These are phyloP conservation scores for Leccinum colubrinum DNA, from an alignment of 1,284 basidiomycete species.

Conservation along the genomic window DNA sequence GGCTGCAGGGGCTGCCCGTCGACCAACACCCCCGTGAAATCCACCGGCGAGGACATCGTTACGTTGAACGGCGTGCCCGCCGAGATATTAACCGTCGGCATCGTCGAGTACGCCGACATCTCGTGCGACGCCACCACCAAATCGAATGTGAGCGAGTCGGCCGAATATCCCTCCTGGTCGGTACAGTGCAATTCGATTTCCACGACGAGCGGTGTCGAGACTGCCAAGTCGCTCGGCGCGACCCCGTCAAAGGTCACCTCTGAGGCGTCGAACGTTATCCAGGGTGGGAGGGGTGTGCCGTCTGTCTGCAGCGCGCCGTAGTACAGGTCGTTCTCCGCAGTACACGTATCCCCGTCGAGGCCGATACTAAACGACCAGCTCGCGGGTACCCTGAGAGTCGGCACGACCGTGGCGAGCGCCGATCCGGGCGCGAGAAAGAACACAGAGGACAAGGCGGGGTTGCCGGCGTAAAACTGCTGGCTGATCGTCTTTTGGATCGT, in stretches of 20 bases:
- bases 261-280: constrained; percentile 70
- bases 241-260: constrained; percentile 80
- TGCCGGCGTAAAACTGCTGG: constrained; percentile 58
- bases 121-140: constrained; percentile 65
- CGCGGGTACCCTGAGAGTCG: constrained; percentile 74
- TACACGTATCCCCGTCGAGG: constrained; percentile 69
- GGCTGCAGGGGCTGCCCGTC: constrained; percentile 56
- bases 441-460: constrained; percentile 66
- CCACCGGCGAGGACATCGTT: constrained; percentile 54
- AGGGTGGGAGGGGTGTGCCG: constrained; percentile 69
- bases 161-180: constrained; percentile 64
- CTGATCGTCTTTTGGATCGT: constrained; percentile 53
- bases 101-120: constrained; percentile 43
- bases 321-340: constrained; percentile 48
- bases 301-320: constrained; percentile 68
- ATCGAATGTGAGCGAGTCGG: constrained; percentile 49
- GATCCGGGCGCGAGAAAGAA: constrained; percentile 57
- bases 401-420: constrained; percentile 50
- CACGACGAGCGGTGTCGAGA: constrained; percentile 41
- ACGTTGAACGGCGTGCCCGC: constrained; percentile 53
- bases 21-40: constrained; percentile 59
- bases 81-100: constrained; percentile 69
- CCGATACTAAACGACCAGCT: constrained; percentile 93
- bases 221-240: constrained; percentile 48
- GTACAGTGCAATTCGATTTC: constrained; percentile 62